Evolutionary conservation across 371 early-diverging fungal species (phyloP).

Genomic region (Syncephalis plumigaleata): DNA sequence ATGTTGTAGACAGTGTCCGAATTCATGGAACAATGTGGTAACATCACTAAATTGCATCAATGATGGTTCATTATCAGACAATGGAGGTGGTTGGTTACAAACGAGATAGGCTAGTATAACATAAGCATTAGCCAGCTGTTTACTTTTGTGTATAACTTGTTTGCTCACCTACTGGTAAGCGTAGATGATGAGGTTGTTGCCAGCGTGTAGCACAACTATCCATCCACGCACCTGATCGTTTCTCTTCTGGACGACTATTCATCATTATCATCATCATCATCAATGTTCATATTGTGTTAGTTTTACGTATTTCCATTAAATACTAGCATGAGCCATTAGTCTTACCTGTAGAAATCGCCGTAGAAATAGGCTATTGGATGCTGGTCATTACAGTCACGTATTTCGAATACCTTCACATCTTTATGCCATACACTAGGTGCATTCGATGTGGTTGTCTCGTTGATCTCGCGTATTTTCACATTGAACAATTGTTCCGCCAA

Average conservation of each 20-base stretch:
- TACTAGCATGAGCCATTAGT: too few species aligned
- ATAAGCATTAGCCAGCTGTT: neutral
- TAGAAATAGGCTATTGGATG: conserved; percentile 40
- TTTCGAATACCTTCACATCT: conserved; percentile 44
- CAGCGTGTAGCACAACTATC: conserved; percentile 37
- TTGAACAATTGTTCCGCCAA: conserved; percentile 34
- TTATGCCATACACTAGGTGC: conserved; percentile 35
- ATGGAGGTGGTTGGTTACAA: conserved; percentile 43
- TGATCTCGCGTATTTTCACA: conserved; percentile 28
- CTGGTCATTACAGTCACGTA: conserved; percentile 9
- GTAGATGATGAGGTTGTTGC: conserved; percentile 21
- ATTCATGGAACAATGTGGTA: conserved; percentile 46
- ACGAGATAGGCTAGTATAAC: conserved; percentile 28
- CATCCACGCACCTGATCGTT: conserved; percentile 61
- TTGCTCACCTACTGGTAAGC: conserved; percentile 28
- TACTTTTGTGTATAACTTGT: neutral
- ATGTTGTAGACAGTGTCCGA: conserved; percentile 50
- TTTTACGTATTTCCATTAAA: too few species aligned
- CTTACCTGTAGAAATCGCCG: conserved; percentile 34
- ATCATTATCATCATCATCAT: neutral
- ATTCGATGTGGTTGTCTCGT: conserved; percentile 4
- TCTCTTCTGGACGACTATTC: conserved; percentile 35
- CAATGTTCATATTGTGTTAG: too few species aligned
- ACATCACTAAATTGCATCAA: conserved; percentile 46
- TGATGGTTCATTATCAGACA: conserved; percentile 24